Evolutionary conservation across 805 yeast species (phyloP), one percentile per base, ranked within the genome.

Genomic region (Hanseniaspora vineae): DNA sequence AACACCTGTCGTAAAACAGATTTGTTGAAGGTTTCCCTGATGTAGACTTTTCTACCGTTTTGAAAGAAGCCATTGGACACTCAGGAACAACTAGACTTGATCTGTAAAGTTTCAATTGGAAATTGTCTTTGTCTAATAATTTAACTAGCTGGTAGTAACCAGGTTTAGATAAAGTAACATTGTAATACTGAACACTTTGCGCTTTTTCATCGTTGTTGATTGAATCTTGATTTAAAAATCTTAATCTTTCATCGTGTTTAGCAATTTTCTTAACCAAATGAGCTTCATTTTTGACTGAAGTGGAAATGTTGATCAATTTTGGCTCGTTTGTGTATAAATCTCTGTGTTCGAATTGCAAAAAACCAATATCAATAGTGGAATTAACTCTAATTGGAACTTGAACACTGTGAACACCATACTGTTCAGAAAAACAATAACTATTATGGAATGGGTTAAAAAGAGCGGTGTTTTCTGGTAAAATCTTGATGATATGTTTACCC

Each of bases 401-500:
- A 12, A 48, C 39, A 19, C 14, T 35, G 12, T 51, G 53, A 11
- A 69, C 15, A 13, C 42, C 40, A n/a, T 31, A 9, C 49, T 47
- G 13, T 59, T 53, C 43, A 15, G 75, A 74, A 42, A 83, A 54
- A 66, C 98, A 92, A 51, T 73, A 75, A 4, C 76, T 70, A 31
- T 75, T 78, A 45, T 71, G 76, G 55, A 78, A 75, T 2, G 96
- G 96, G 53, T 89, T 87, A 55, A 92, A 66, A 56, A 72, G 70
- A 4, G 94, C 96, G 0, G 94, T 81, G 42, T 94, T 83, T 64
- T 90, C 97, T 0, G 98, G 97, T 35, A 92, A 68, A 51, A 84
- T 84, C 58, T 89, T 84, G 51, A 92, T 81, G 0, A 89, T 84
- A 58, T 85, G 84, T 42, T 78, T 79, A 42, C 98, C 98, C 57